Base-by-base conservation (phyloP, 73 alveolate species). In the Durusdinium trenchii region DNA sequence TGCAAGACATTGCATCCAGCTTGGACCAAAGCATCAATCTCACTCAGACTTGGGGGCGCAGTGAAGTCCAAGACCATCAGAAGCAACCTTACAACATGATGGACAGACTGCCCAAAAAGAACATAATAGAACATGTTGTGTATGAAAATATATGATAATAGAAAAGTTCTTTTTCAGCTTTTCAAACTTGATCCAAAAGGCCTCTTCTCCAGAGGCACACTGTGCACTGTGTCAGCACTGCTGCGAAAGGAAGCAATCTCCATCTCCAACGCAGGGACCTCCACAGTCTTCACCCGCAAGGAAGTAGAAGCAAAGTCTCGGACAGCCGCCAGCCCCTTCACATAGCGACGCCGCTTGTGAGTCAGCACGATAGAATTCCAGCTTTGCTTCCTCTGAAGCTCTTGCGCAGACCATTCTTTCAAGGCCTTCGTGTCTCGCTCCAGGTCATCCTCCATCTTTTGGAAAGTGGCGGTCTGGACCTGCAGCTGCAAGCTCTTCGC, bases 261-360 rank as follows among this genome's bases (percentile, higher is more conserved):
- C 78, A 52, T 51, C 57, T 51, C 48, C 48, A 42, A 26, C 38
- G 73, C 14, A 9, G 9, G 7, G 26, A 10, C 26, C 0, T 51
- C 94, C 7, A 3, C 73, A 18, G 28, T 36, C 2, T 6, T 43
- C n/a, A 16, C 36, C 6, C 51, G 71, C 20, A 85, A 46, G 51
- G 35, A 60, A 1, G 36, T 52, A 32, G 45, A 67, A 5, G 73
- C 32, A 30, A 48, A 48, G 73, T 82, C 48, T n/a, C 47, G 45
- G 51, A 82, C 93, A 35, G 14, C 3, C 45, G 46, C 73, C 48
- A 82, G 73, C 26, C 93, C 93, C 43, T 54, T 50, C 71, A 85
- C 94, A 38, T 85, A 85, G 79, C 94, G 94, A 20, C 52, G 50
- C 26, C 94, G 79, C 78, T 85, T 85, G 94, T 85, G 94, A 1